Conservation (phyloP, 2,329 filamentous ascomycete species). For the Aspergillus ustus region DNA sequence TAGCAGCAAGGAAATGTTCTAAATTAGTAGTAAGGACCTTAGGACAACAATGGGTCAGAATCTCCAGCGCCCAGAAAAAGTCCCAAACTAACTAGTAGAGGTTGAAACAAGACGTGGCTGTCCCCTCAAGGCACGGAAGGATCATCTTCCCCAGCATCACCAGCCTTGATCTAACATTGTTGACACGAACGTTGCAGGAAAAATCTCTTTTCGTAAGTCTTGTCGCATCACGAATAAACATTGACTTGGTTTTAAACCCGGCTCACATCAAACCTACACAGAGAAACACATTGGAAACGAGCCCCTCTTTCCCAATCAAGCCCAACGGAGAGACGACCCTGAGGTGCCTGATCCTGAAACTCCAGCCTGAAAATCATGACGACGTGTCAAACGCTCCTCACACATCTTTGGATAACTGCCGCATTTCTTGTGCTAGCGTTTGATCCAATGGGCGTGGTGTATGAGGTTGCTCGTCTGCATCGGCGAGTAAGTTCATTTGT, state of each 20-base stretch:
- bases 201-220: not conserved
- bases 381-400: not conserved
- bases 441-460: slow-evolving; percentile 10
- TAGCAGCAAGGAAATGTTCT: not conserved
- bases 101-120: not conserved
- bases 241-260: not conserved
- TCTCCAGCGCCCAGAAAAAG: not conserved
- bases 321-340: not conserved
- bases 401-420: slow-evolving; percentile 8
- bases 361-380: not conserved
- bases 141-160: not conserved
- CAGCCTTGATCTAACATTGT: not conserved
- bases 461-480: slow-evolving; percentile 8
- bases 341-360: not conserved
- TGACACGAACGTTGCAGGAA: not conserved
- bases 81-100: not conserved
- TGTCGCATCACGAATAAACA: not conserved
- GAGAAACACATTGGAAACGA: not conserved
- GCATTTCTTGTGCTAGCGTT: slow-evolving; percentile 2
- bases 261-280: too few relatives aligned
- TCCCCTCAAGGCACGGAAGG: not conserved
- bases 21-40: not conserved
- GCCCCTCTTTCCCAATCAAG: not conserved
- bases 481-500: slow-evolving; percentile 4
- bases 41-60: not conserved